phyloP scores from a whole-genome alignment of 1,139 yeast species.

The Kodamaea suecica region DNA sequence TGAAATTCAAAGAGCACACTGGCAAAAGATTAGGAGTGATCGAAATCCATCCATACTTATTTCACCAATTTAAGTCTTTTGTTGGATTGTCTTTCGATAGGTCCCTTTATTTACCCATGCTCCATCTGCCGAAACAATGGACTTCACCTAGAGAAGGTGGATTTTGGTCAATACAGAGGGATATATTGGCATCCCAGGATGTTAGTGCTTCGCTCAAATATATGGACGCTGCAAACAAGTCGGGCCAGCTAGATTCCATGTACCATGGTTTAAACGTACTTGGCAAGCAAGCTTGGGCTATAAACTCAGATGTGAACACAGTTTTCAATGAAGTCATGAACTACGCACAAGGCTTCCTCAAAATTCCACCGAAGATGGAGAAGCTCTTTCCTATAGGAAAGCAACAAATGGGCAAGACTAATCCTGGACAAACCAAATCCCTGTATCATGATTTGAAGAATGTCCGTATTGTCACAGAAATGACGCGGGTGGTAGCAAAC shows the following conservation, averaged over 20 bases:
- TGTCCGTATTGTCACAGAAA: constrained; percentile 22
- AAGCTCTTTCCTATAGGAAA: constrained; percentile 2
- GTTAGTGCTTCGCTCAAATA: constrained; percentile 18
- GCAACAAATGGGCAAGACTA: constrained; percentile 5
- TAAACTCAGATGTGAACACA: constrained; percentile 25
- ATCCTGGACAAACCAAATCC: not conserved
- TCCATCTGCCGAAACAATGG: constrained; percentile 41
- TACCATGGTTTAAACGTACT: constrained; percentile 31
- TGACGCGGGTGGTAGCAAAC: constrained; percentile 23
- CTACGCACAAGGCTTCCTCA: constrained; percentile 24
- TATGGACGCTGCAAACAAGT: constrained; percentile 25
- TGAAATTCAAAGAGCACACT: not conserved
- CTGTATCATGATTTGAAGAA: constrained; percentile 17
- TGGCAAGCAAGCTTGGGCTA: constrained; percentile 36
- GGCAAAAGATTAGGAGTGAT: constrained; percentile 19
- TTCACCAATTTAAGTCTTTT: constrained; percentile 16
- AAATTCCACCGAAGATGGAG: constrained; percentile 25
- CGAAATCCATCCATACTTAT: constrained; percentile 25
- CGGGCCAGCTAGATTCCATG: constrained; percentile 34
- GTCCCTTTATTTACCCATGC: constrained; percentile 35
- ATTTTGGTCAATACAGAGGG: constrained; percentile 24
- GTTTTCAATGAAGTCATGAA: constrained; percentile 24
- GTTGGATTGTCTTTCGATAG: constrained; percentile 16
- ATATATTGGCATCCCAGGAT: constrained; percentile 25
- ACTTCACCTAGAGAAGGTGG: constrained; percentile 35